These are phyloP conservation scores for Clonostachys chloroleuca DNA, from an alignment of 2,329 filamentous ascomycete genomes.

Conservation along the genomic window DNA sequence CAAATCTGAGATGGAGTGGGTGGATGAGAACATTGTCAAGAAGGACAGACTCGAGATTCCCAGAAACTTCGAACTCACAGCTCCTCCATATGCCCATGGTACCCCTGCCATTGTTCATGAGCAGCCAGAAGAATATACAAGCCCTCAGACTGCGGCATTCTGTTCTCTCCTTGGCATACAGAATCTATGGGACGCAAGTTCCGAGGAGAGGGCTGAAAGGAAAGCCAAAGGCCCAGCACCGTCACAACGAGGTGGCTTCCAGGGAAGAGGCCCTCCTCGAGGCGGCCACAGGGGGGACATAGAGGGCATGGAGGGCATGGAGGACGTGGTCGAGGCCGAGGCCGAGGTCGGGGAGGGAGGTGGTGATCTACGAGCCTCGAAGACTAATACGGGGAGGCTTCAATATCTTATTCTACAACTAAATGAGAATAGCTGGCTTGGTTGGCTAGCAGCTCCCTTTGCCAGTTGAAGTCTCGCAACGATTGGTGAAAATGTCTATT, in stretches of 20 bases:
- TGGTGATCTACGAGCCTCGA: not conserved
- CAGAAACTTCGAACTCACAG: slow-evolving; percentile 72
- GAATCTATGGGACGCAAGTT: slow-evolving; percentile 70
- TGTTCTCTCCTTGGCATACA: slow-evolving; percentile 73
- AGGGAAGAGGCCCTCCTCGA: slow-evolving; percentile 25
- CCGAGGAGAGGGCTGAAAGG: slow-evolving; percentile 62
- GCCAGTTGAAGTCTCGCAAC: not conserved
- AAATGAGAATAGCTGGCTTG: not conserved
- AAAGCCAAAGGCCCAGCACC: slow-evolving; percentile 52
- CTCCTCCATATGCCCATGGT: slow-evolving; percentile 61
- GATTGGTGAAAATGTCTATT: too few species aligned
- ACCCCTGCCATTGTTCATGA: slow-evolving; percentile 52
- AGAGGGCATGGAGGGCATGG: slow-evolving; percentile 24
- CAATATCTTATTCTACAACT: not conserved
- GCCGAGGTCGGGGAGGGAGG: slow-evolving; percentile 13
- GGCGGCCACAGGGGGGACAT: slow-evolving; percentile 29
- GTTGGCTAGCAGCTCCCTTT: not conserved
- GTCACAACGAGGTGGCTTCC: slow-evolving; percentile 17
- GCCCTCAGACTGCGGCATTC: slow-evolving; percentile 79
- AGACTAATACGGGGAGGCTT: not conserved
- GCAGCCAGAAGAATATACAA: slow-evolving; percentile 78
- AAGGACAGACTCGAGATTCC: slow-evolving; percentile 63
- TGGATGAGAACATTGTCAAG: slow-evolving; percentile 69
- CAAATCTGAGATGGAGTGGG: slow-evolving; percentile 69
- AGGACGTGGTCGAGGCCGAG: slow-evolving; percentile 16